phyloP scores from a whole-genome alignment of 2,329 filamentous ascomycete genomes.

The Colletotrichum melonis region DNA sequence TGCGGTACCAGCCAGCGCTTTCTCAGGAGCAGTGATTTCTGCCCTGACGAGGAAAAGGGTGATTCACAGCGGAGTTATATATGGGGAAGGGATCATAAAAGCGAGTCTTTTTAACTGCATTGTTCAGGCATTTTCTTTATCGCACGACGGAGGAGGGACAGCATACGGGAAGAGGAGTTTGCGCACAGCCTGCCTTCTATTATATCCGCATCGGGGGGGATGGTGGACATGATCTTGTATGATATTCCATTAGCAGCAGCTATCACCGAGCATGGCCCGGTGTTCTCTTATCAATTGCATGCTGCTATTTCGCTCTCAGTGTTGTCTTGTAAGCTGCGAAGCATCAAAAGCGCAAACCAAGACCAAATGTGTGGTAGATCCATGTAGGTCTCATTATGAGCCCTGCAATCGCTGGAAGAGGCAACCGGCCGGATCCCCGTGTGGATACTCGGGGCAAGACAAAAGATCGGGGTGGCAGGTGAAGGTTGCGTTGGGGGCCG shows the following conservation, averaged over 20 bases:
- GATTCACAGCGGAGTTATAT: not conserved
- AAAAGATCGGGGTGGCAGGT: not conserved
- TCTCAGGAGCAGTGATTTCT: constrained; percentile 7
- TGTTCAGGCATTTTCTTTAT: constrained; percentile 12
- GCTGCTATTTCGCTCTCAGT: not conserved
- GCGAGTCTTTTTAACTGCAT: constrained; percentile 25
- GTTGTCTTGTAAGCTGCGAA: not conserved
- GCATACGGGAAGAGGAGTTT: constrained; percentile 24
- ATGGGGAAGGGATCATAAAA: constrained; percentile 19
- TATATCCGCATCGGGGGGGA: not conserved
- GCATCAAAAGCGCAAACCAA: not conserved
- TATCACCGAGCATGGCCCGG: not conserved
- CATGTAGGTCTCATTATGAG: no score
- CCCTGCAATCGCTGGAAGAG: not conserved
- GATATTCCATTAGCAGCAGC: constrained; percentile 13
- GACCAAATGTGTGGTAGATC: no score
- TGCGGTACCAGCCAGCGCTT: constrained; percentile 58
- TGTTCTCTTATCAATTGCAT: not conserved
- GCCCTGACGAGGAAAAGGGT: not conserved
- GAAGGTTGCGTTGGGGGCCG: constrained; percentile 1
- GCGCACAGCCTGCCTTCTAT: not conserved
- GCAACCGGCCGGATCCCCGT: not conserved
- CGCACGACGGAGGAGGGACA: not conserved
- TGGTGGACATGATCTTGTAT: constrained; percentile 21
- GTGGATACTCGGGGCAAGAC: not conserved